Base-by-base conservation (phyloP, 768 basidiomycete species). In the Amanita muscaria region DNA sequence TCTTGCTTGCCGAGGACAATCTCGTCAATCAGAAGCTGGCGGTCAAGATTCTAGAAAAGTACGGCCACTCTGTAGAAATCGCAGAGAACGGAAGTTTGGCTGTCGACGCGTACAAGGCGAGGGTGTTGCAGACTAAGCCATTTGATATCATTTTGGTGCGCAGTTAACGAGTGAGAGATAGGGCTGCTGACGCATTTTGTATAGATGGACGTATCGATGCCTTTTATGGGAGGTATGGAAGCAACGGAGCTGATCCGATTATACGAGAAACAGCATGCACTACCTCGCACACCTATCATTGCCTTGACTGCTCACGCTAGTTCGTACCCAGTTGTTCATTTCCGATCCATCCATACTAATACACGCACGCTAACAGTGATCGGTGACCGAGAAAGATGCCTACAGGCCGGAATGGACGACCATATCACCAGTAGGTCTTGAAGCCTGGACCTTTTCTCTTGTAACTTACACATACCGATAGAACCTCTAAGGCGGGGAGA, bases 201-300 rank as follows among this genome's bases (percentile, higher is more conserved):
- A 12, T 49, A 94, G 88, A 97, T 97, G 94, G 93, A 97, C 56
- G 85, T 96, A 11, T 96, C 92, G 9, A 93, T 94, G 90, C 90
- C 92, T 5, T 84, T 93, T 64, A 97, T 98, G 90, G 92, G 93
- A 40, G 93, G 94, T 51, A 90, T 94, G 82, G 93, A 99, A 63
- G 90, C 94, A 1, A 99, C 96, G 0, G 84, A 91, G 51, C 70
- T 89, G 46, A 96, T 97, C 49, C 79, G 94, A 41, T 74, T 78
- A 29, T 89, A 81, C 57, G 94, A 98, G 66, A 66, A 73, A 59
- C 73, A 81, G 50, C 79, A 79, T 51, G 72, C 78, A 6, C 67
- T 90, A 23, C 58, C 77, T 12, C 74, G 80, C 2, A 89, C 80
- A 5, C 94, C 96, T 1, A 98, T 99, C 53, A 90, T 98, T 55